phyloP scores from a whole-genome alignment of 805 yeast species.

The Starmera pachycereana region DNA sequence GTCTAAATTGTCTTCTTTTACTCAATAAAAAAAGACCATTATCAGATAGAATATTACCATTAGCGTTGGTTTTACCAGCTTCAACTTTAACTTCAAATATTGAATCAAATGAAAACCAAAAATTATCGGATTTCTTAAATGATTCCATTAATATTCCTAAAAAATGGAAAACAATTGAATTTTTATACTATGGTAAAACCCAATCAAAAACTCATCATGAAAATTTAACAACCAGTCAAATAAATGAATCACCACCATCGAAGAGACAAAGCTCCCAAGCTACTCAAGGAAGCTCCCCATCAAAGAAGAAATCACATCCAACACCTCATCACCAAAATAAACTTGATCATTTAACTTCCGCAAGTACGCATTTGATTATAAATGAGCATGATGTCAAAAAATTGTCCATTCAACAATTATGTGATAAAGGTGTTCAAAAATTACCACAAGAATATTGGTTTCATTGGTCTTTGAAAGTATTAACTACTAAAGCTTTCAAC shows the following conservation, averaged over 20 bases:
- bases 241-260: conserved; percentile 3
- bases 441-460: conserved; percentile 58
- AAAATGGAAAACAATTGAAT: conserved; percentile 46
- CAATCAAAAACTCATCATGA: neutral
- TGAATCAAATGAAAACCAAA: conserved; percentile 26
- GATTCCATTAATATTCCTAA: conserved; percentile 37
- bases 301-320: conserved; percentile 12
- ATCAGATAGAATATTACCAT: conserved; percentile 22
- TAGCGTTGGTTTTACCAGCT: conserved; percentile 48
- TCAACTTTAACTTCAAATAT: conserved; percentile 24
- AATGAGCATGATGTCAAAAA: conserved; percentile 47
- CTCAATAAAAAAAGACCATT: conserved; percentile 13
- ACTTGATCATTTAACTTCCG: neutral
- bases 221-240: too few relatives aligned
- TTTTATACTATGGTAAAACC: conserved; percentile 32
- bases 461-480: conserved; percentile 50
- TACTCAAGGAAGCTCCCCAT: conserved; percentile 6
- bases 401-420: conserved; percentile 48
- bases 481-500: conserved; percentile 66
- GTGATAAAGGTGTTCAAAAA: conserved; percentile 43
- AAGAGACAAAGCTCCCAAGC: conserved; percentile 9
- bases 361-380: conserved; percentile 29
- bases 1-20: conserved; percentile 42
- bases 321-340: neutral
- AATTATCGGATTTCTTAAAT: conserved; percentile 36